Conservation (phyloP, 148 eudicot species). For the Dysphania ambrosioides region DNA sequence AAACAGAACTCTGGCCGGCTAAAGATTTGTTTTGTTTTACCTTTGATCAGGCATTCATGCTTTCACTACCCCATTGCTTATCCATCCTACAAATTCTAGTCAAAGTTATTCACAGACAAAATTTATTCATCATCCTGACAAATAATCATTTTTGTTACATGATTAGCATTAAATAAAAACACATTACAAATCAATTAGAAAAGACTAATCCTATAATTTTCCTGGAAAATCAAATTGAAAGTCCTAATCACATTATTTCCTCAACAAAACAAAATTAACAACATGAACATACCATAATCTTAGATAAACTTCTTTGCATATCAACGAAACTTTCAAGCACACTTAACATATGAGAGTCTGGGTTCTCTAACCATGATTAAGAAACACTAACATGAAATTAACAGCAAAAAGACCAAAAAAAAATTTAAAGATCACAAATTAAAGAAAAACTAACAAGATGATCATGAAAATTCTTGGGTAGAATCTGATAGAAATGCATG, state of each 20-base stretch:
- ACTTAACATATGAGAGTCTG: not conserved
- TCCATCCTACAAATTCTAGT: no score
- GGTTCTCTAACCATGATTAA: not conserved
- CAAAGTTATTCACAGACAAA: no score
- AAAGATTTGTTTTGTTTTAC: not conserved
- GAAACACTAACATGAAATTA: not conserved
- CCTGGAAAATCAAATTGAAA: no score
- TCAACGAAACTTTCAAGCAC: not conserved
- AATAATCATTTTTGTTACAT: no score
- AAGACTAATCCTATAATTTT: no score
- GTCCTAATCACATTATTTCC: no score
- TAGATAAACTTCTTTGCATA: not conserved
- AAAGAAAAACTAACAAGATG: conserved; percentile 25
- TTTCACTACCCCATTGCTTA: not conserved
- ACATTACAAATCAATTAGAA: no score
- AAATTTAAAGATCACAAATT: not conserved
- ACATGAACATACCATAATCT: no score
- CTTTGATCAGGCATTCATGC: not conserved
- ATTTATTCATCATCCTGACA: no score
- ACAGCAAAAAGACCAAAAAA: not conserved
- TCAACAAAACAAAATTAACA: no score
- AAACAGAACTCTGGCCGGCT: not conserved
- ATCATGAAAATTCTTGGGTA: conserved; percentile 26
- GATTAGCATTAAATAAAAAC: no score
- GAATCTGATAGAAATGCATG: conserved; percentile 27